These are phyloP conservation scores for Chaetomium globosum DNA, from an alignment of 2,329 filamentous ascomycete species.

Conservation along the genomic window DNA sequence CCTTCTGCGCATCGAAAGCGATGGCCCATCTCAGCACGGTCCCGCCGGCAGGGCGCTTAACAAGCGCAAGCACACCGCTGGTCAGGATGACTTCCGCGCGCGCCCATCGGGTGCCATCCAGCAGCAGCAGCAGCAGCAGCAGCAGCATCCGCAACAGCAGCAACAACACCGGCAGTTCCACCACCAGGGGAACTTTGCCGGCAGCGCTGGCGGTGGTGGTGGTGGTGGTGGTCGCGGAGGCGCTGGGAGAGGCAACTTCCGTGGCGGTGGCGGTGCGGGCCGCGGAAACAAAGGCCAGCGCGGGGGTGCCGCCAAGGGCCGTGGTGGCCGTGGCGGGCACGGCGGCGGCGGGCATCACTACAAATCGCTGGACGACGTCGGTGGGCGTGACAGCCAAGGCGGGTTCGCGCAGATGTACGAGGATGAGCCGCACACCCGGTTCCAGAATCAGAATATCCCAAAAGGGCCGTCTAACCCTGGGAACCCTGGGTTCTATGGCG, in stretches of 20 bases:
- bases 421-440: conserved; percentile 39
- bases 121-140: conserved; percentile 29
- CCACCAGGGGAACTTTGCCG: conserved; percentile 39
- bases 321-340: conserved; percentile 46
- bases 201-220: not conserved
- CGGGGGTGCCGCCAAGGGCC: conserved; percentile 40
- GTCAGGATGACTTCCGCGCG: conserved; percentile 52
- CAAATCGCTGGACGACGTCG: conserved; percentile 68
- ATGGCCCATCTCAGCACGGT: conserved; percentile 49
- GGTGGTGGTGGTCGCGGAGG: conserved; percentile 40
- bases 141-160: not conserved
- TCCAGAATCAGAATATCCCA: conserved; percentile 26
- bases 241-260: conserved; percentile 44
- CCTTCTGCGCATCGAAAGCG: conserved; percentile 76
- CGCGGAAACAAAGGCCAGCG: conserved; percentile 44
- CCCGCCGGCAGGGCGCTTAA: not conserved
- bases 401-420: conserved; percentile 53
- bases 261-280: conserved; percentile 46
- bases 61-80: conserved; percentile 64
- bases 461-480: conserved; percentile 30
- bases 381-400: conserved; percentile 51
- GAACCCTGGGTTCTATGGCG: conserved; percentile 28
- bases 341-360: conserved; percentile 57
- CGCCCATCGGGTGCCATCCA: conserved; percentile 31
- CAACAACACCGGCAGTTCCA: conserved; percentile 40